Base-by-base conservation (phyloP, 1,284 basidiomycete genomes). In the Volvariella volvacea region DNA sequence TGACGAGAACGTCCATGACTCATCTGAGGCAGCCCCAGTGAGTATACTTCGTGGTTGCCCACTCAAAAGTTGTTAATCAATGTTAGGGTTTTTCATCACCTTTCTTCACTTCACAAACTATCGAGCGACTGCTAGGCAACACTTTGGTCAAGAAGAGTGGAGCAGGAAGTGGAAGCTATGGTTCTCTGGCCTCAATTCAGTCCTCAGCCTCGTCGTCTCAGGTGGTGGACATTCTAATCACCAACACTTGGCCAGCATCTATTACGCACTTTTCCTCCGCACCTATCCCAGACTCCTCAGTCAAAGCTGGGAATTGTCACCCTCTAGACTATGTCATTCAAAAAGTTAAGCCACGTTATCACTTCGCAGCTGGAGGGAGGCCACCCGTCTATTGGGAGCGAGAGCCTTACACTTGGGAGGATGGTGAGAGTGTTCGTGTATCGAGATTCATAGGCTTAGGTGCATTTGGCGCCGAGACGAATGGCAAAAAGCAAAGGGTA, bases 361-460 rank as follows among this genome's bases (percentile, higher is more conserved):
- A 91, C 56, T 88, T 92, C 56, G 71, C 81, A 14, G 80, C 74
- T 50, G 74, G 76, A 39, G 77, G 66, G 30, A 64, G 60, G 22
- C 74, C 73, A 12, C 73, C 81, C 1, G 71, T 71, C 49, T 97
- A 93, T 61, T 96, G 92, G 92, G 93, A 97, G 61, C 70, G 92
- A 43, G 92, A 95, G 52, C 92, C 93, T 2, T 93, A 82, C 58
- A 63, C 77, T 3, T 96, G 92, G 92, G 82, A 83, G 44, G 66
- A 68, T 15, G 80, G 77, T 51, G 19, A 20, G 6, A 36, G n/a
- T 15, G 34, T 20, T 36, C 72, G 87, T 47, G 64, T 88, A 36
- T 80, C 84, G 28, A 73, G 92, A 30, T 91, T 91, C 52, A 76
- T 96, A 42, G 84, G 86, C 55, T 70, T 97, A 4, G 93, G 91